Percentiles rank a stretch among this genome's conserved stretches.
Conservation (phyloP, 2,329 filamentous ascomycete genomes). For the Sclerotinia minor region DNA sequence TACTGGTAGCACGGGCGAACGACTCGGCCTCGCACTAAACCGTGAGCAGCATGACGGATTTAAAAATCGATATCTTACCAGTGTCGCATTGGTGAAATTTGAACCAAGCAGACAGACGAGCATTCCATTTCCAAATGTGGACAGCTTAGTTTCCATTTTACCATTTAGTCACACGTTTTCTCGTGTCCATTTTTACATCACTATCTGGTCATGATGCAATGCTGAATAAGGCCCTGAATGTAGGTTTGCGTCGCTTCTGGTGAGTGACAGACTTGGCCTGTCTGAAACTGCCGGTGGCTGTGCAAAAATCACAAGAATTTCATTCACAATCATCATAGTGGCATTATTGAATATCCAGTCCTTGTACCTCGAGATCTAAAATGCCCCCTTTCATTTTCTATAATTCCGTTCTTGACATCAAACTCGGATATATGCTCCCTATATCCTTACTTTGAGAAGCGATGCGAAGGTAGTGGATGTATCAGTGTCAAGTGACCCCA, state of each 20-base stretch:
- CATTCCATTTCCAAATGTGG: conserved; percentile 15
- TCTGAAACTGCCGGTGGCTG: conserved; percentile 25
- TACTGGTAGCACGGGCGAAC: conserved; percentile 19
- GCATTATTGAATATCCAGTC: neutral
- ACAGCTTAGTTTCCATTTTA: conserved; percentile 7
- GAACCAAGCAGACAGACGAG: conserved; percentile 21
- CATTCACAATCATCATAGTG: neutral
- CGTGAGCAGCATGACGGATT: conserved; percentile 25
- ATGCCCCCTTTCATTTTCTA: conserved; percentile 1
- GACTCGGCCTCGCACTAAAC: conserved; percentile 28
- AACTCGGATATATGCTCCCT: conserved; percentile 13
- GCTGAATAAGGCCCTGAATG: conserved; percentile 2
- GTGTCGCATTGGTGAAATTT: conserved; percentile 18
- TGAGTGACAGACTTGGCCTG: conserved; percentile 18
- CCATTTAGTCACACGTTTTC: conserved; percentile 21
- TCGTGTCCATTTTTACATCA: conserved; percentile 34
- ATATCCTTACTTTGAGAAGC: neutral
- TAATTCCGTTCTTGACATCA: neutral
- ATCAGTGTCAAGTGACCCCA: conserved; percentile 17
- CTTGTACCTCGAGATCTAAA: neutral
- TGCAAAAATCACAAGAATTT: conserved; percentile 8
- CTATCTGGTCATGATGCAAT: neutral
- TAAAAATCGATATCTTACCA: conserved; percentile 23
- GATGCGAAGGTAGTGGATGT: conserved; percentile 13
- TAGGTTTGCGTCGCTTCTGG: conserved; percentile 20